Percentiles rank a stretch among this genome's conserved stretches.
These are phyloP conservation scores for Cladophialophora yegresii DNA, from an alignment of 2,329 filamentous ascomycete species.

Conservation along the genomic window DNA sequence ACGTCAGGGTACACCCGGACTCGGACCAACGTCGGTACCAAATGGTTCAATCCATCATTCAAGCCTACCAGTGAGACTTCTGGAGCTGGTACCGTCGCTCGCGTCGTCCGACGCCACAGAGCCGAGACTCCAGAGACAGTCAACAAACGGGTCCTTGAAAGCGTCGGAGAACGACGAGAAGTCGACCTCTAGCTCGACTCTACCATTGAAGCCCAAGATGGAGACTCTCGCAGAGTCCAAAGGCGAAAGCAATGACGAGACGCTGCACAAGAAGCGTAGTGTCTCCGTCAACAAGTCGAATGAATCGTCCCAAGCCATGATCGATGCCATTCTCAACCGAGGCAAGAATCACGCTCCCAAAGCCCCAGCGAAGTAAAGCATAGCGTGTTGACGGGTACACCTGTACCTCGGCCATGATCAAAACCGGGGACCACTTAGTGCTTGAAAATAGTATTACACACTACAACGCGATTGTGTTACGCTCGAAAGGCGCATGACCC, in stretches of 20 bases:
- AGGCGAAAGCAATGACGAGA: constrained; percentile 1
- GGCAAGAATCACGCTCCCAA: constrained; percentile 10
- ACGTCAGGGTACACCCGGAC: constrained; percentile 24
- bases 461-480: neutral
- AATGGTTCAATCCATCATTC: constrained; percentile 4
- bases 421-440: neutral
- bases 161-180: constrained; percentile 2
- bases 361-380: constrained; percentile 5
- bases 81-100: constrained; percentile 16
- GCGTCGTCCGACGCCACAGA: constrained; percentile 6
- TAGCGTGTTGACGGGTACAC: neutral
- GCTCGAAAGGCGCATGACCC: neutral
- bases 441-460: neutral
- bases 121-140: neutral
- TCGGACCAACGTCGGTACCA: constrained; percentile 12
- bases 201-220: constrained; percentile 7
- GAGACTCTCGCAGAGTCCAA: constrained; percentile 10
- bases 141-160: constrained; percentile 1
- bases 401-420: neutral
- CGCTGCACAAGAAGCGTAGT: neutral
- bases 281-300: constrained; percentile 13
- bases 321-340: constrained; percentile 28
- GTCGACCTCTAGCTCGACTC: constrained; percentile 1
- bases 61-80: neutral
- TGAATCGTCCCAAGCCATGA: constrained; percentile 26